Conservation (phyloP, 2,329 filamentous ascomycete species). For the Fusarium algeriense region DNA sequence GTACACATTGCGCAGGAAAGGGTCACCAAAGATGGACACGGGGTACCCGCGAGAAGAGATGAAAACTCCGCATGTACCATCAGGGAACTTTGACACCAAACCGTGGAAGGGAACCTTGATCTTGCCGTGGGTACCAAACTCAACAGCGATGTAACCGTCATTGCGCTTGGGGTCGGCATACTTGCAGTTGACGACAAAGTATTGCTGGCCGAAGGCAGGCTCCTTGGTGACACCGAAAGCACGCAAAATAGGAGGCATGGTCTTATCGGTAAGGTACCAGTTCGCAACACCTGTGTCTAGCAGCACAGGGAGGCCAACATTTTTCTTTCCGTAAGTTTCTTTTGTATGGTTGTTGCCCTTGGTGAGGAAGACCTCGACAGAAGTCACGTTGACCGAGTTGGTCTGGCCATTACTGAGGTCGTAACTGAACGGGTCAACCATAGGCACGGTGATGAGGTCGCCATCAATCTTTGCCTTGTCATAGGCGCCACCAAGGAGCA, state of each 20-base stretch:
- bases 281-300: background rate
- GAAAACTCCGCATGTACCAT: conserved; percentile 2
- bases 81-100: background rate
- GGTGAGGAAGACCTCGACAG: background rate
- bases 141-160: background rate
- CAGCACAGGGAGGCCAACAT: background rate
- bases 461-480: conserved; percentile 14
- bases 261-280: conserved; percentile 6
- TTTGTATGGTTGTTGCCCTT: background rate
- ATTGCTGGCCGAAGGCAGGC: background rate
- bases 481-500: background rate
- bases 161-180: background rate
- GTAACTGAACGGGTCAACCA: background rate
- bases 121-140: background rate
- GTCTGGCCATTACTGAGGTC: background rate
- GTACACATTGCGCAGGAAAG: conserved; percentile 10
- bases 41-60: background rate
- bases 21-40: background rate
- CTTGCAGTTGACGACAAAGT: conserved; percentile 2
- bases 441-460: background rate
- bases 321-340: background rate
- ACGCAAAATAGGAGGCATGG: background rate
- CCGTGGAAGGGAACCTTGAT: conserved; percentile 4
- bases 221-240: background rate
- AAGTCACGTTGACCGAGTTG: background rate